These are phyloP conservation scores for Neolentinus lepideus DNA, from an alignment of 1,284 basidiomycete species.

Conservation along the genomic window DNA sequence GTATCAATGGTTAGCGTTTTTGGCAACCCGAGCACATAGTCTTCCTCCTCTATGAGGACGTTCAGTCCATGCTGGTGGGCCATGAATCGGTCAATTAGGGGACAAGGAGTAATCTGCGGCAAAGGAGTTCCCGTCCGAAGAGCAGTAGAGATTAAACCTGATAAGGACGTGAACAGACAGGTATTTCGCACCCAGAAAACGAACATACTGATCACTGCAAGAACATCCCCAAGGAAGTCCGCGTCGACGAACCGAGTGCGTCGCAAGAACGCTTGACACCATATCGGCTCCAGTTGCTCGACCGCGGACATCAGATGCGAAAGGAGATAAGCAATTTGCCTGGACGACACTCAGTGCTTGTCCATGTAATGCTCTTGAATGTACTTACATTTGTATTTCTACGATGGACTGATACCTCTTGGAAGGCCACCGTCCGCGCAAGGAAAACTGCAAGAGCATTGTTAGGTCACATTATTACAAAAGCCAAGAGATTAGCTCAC, in stretches of 20 bases:
- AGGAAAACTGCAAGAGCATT: conserved; percentile 42
- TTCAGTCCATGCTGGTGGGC: conserved; percentile 53
- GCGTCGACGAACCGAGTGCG: conserved; percentile 74
- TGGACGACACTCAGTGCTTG: conserved; percentile 17
- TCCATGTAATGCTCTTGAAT: no score
- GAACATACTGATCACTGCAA: conserved; percentile 68
- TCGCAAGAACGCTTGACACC: conserved; percentile 70
- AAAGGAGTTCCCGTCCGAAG: conserved; percentile 71
- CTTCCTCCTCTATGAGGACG: conserved; percentile 54
- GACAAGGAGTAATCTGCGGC: conserved; percentile 84
- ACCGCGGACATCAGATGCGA: conserved; percentile 60
- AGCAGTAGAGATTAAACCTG: conserved; percentile 64
- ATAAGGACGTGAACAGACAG: conserved; percentile 5
- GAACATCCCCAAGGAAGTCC: conserved; percentile 77
- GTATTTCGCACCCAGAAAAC: neutral
- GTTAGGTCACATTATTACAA: neutral
- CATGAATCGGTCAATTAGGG: conserved; percentile 72
- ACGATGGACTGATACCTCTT: conserved; percentile 58
- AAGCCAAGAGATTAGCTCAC: conserved; percentile 21
- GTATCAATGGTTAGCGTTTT: conserved; percentile 57
- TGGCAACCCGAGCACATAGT: conserved; percentile 65
- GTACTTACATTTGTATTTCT: conserved; percentile 54
- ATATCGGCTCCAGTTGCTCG: conserved; percentile 60
- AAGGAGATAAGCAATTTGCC: conserved; percentile 53
- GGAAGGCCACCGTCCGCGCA: conserved; percentile 64